phyloP scores from a whole-genome alignment of 208 protist genomes.

The Leishmania martiniquensis region DNA sequence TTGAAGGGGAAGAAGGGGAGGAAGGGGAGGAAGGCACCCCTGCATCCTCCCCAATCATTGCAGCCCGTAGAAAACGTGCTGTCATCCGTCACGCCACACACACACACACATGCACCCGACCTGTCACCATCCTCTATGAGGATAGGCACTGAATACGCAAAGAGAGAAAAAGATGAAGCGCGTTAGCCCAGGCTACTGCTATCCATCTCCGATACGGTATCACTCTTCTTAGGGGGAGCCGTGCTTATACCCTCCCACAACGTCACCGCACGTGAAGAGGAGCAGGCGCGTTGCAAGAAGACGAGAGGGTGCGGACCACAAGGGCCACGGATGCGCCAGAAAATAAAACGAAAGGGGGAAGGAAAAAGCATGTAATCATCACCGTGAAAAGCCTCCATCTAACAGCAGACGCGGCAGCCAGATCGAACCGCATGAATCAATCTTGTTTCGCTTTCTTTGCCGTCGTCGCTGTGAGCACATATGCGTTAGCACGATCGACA shows the following conservation, averaged over 20 bases:
- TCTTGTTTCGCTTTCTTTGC: background rate
- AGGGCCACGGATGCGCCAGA: background rate
- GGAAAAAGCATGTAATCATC: background rate
- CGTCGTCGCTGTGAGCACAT: background rate
- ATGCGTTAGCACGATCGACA: background rate
- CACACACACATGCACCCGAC: background rate
- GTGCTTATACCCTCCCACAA: background rate
- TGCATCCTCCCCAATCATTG: no score
- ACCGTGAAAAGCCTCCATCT: background rate
- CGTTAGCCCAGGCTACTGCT: background rate
- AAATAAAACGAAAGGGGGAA: background rate
- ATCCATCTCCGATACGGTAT: background rate
- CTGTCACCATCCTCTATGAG: background rate
- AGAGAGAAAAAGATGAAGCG: background rate
- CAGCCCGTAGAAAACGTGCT: background rate
- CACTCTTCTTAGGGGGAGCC: background rate
- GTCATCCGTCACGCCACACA: no score
- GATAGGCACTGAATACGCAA: background rate
- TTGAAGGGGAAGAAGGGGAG: background rate
- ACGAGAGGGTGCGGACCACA: background rate
- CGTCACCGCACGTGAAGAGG: background rate
- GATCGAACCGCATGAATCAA: background rate
- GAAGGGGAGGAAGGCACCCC: no score
- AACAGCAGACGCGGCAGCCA: background rate
- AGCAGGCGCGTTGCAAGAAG: no score